A percentile compares a stretch with the other conserved stretches of the same genome.
phyloP scores from a whole-genome alignment of 768 basidiomycete genomes.

The Kwoniella newhampshirensis region DNA sequence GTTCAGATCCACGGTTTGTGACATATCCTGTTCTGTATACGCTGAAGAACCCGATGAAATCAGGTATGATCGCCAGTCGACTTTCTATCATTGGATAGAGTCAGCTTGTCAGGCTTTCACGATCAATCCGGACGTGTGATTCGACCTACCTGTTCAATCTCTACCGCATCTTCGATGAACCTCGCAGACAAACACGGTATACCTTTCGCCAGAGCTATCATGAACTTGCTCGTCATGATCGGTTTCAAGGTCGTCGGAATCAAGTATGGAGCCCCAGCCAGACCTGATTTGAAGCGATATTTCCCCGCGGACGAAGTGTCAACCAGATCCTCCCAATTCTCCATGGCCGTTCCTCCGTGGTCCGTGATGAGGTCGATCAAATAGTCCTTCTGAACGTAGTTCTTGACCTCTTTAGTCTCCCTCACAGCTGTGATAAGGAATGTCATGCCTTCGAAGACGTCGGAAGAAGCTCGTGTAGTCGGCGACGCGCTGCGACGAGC shows the following conservation, averaged over 20 bases:
- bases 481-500: slow-evolving; percentile 1
- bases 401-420: too few species aligned
- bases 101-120: too few species aligned
- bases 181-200: slow-evolving; percentile 71
- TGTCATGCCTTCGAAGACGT: slow-evolving; percentile 2
- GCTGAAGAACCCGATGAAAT: slow-evolving; percentile 60
- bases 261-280: slow-evolving; percentile 21
- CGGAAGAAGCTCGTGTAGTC: neutral
- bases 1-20: slow-evolving; percentile 59
- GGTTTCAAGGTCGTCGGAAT: slow-evolving; percentile 12
- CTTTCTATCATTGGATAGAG: slow-evolving; percentile 42
- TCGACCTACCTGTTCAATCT: slow-evolving; percentile 12
- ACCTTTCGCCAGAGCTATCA: slow-evolving; percentile 78
- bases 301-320: slow-evolving; percentile 5
- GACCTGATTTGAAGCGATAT: slow-evolving; percentile 11
- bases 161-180: slow-evolving; percentile 55
- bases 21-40: slow-evolving; percentile 55
- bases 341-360: slow-evolving; percentile 18
- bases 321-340: slow-evolving; percentile 26
- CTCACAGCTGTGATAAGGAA: slow-evolving; percentile 16
- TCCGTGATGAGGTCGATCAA: neutral
- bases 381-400: neutral
- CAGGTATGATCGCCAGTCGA: slow-evolving; percentile 66
- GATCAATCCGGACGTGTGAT: slow-evolving; percentile 1
- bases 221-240: slow-evolving; percentile 68